A percentile compares a stretch with the other conserved stretches of the same genome.
Conservation (phyloP, 208 protist genomes). For the Leishmania lainsoni region DNA sequence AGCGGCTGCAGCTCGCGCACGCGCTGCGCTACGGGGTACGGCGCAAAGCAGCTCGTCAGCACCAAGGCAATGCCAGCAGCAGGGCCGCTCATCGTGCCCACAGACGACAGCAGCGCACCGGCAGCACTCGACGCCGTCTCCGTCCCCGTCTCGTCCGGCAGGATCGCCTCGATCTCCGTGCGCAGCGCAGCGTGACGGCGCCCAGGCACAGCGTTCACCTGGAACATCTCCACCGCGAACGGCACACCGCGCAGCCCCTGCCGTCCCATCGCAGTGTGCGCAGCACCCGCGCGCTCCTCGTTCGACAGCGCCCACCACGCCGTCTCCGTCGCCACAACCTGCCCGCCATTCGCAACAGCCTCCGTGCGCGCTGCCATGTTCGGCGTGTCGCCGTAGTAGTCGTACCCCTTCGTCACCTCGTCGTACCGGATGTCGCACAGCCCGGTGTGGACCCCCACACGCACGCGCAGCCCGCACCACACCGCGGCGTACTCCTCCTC, state of each 20-base stretch:
- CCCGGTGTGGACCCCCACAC: conserved; percentile 67
- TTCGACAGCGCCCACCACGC: conserved; percentile 46
- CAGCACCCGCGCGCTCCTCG: conserved; percentile 27
- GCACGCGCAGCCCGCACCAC: conserved; percentile 58
- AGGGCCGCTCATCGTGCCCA: conserved; percentile 23
- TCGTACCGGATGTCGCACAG: conserved; percentile 58
- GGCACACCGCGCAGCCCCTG: conserved; percentile 62
- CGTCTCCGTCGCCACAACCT: conserved; percentile 62
- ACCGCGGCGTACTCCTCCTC: conserved; percentile 35
- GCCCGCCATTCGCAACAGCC: conserved; percentile 71
- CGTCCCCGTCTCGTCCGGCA: conserved; percentile 25
- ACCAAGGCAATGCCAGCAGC: conserved; percentile 27
- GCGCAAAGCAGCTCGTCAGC: conserved; percentile 42
- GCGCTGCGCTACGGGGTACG: conserved; percentile 30
- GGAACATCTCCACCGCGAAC: conserved; percentile 59
- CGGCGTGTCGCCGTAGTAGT: conserved; percentile 41
- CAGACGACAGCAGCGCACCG: conserved; percentile 29
- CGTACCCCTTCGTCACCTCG: conserved; percentile 58
- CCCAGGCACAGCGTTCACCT: conserved; percentile 53
- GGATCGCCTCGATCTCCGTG: conserved; percentile 46
- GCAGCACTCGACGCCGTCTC: conserved; percentile 19
- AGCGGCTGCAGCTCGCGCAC: conserved; percentile 6
- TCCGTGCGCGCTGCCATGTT: conserved; percentile 87
- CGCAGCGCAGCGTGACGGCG: conserved; percentile 49
- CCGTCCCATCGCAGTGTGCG: conserved; percentile 28